Evolutionary conservation across 352 stramenopile genomes (phyloP), one percentile per base, ranked within the genome.

Genomic region (Blastocystis sp.): DNA sequence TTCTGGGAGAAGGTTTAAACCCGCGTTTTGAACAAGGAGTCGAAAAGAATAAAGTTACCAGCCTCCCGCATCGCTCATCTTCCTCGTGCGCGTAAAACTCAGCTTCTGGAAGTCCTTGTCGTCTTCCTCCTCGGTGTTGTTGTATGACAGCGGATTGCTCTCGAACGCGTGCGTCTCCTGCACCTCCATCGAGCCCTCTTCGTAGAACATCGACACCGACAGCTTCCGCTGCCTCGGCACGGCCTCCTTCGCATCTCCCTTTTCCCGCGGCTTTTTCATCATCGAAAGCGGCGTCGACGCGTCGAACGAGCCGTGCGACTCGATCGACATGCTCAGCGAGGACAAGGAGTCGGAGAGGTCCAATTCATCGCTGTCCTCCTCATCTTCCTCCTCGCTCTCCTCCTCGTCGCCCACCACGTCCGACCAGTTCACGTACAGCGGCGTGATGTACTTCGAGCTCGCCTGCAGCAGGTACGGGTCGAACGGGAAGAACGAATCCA

Each of bases 401-500:
- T 79, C 69, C 28, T 79, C 69, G 0, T 62, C 48, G 1, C 81
- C 89, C 96, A 88, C 78, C 2, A 88, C 78, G 66, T 88, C 78
- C 11, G 64, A 94, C 95, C 95, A 98, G 90, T 97, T 95, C 74
- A 95, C 90, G 89, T 98, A 98, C 77, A 95, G 92, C 52, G 93
- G 93, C 2, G 95, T 93, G 67, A 98, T 94, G 89, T 94, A 97
- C 38, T 90, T 91, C 89, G 97, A 96, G 28, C 95, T 98, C 45
- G 93, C 92, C 23, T 95, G 92, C 41, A 98, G 89, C 53, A 98
- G 90, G 88, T 98, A 98, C 7, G 96, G 96, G 90, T 98, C 96
- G 87, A 98, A 98, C 38, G 96, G 96, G 82, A 98, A 98, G 88
- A 98, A 98, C 1, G 92, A 95, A 77, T 94, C 92, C 10, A 95